Base-by-base conservation (phyloP, 1,139 yeast species). In the Schizosaccharomyces versatilis region DNA sequence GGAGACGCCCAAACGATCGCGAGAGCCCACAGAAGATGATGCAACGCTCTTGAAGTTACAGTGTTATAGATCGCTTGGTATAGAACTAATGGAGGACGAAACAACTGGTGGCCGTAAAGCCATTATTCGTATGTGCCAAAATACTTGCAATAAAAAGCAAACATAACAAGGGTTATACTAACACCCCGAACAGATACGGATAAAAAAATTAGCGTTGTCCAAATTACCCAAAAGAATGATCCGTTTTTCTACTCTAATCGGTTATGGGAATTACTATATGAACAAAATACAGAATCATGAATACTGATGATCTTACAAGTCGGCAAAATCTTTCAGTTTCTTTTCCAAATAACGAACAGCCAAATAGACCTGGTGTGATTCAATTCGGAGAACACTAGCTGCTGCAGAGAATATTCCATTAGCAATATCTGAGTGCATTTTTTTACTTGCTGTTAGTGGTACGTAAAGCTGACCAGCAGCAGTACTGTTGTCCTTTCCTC, bases 171-270 rank as follows among this genome's bases (percentile, higher is more conserved):
- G 10, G 49, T 3, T 19, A 41, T 8, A 44, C 49, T 44, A 19
- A 44, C 49, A 9, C 14, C 8, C 7, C 9, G 5, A 9, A n/a
- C 14, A 44, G 49, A 44, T 24, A 44, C 68, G 14, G 67, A 69
- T 41, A 77, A 75, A 58, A 66, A 71, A 17, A 69, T 79, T 1
- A 76, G 75, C 60, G 71, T 76, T 6, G 66, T 82, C 54, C 71
- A 74, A 40, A 61, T 79, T 10, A 82, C 78, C 60, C 74, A 75
- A 38, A 73, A 76, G 60, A 79, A 78, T 61, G 75, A 80, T 59
- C 78, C 77, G 59, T 79, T 73, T 62, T 80, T 80, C 64, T 73
- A 80, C 38, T 74, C 84, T 8, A 80, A 81, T 61, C 79, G 75
- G 63, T 73, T 82, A 24, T 82, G 93, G 93, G 88, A 81, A 58